Evolutionary conservation across 2,329 filamentous ascomycete genomes (phyloP).

Genomic region (Cladophialophora bantiana): DNA sequence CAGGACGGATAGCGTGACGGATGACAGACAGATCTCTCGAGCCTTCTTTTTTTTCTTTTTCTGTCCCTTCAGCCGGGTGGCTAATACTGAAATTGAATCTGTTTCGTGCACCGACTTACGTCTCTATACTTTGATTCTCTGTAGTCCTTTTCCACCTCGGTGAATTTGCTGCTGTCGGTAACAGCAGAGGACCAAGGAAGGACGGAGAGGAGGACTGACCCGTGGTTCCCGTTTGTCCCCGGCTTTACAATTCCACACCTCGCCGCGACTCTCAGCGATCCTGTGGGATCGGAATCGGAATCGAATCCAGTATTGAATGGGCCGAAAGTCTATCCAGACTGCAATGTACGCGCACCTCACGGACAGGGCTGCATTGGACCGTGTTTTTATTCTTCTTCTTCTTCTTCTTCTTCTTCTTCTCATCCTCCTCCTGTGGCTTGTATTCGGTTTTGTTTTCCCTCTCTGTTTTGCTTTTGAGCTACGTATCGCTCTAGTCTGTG

Average conservation of each 20-base stretch:
- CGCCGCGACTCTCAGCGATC: not conserved
- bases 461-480: no score
- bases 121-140: not conserved
- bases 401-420: no score
- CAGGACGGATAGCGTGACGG: not conserved
- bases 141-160: not conserved
- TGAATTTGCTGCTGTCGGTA: no score
- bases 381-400: no score
- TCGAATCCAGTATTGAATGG: no score
- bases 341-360: not conserved
- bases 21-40: conserved; percentile 6
- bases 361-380: no score
- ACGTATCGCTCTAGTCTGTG: no score
- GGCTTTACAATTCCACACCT: not conserved
- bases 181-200: no score
- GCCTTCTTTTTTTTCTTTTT: not conserved
- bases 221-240: no score
- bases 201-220: no score
- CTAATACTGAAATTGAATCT: conserved; percentile 14
- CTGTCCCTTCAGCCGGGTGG: conserved; percentile 9
- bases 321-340: conserved; percentile 1
- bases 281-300: not conserved
- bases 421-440: no score
- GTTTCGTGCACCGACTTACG: not conserved
- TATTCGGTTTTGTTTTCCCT: no score